phyloP scores from a whole-genome alignment of 2,329 filamentous ascomycete genomes.

The Chrysoporthe cubensis region DNA sequence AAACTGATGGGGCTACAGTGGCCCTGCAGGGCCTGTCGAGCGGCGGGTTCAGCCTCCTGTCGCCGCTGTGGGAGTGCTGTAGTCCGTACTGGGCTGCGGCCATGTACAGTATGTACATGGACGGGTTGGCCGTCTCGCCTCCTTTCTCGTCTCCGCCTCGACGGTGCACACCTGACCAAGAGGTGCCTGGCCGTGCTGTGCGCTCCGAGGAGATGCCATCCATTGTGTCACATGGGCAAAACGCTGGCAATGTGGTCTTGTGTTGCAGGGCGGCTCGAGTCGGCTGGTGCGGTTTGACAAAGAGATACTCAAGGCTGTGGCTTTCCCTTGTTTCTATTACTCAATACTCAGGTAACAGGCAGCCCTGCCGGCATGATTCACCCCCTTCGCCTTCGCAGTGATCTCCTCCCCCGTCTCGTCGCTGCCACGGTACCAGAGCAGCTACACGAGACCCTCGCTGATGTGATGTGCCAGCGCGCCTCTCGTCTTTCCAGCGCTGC shows the following conservation, averaged over 20 bases:
- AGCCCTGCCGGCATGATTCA: constrained; percentile 19
- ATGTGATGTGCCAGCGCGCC: neutral
- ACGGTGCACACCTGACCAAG: neutral
- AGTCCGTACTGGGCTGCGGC: no score
- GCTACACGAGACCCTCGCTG: neutral
- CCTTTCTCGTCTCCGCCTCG: constrained; percentile 8
- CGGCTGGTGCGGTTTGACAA: constrained; percentile 23
- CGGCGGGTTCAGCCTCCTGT: constrained; percentile 1
- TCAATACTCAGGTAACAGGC: constrained; percentile 28
- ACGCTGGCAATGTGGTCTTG: neutral
- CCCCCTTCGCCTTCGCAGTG: constrained; percentile 4
- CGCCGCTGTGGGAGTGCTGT: neutral
- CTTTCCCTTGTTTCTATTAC: constrained; percentile 27
- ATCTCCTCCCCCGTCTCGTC: neutral
- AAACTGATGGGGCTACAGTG: constrained; percentile 12
- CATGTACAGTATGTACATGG: neutral
- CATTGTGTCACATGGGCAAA: constrained; percentile 18
- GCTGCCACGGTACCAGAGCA: neutral
- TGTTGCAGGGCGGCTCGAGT: constrained; percentile 13
- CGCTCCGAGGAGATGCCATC: constrained; percentile 8
- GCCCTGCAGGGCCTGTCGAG: neutral
- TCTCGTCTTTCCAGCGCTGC: neutral
- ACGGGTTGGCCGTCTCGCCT: neutral
- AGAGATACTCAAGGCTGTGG: constrained; percentile 27
- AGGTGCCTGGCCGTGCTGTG: neutral